phyloP scores from a whole-genome alignment of 768 basidiomycete species.

The Suillus plorans region DNA sequence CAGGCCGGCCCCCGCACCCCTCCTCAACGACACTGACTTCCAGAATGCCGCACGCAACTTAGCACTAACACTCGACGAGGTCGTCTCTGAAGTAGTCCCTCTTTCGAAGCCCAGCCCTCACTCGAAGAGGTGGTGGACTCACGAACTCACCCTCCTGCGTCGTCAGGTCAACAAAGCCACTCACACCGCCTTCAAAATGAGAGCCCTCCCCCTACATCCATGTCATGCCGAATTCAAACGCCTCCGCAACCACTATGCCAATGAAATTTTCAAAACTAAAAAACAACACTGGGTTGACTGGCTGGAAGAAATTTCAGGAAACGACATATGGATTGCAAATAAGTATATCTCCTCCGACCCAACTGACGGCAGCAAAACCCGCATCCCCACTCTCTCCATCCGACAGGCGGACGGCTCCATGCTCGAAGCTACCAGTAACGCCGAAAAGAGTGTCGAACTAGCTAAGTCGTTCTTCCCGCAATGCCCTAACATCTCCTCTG shows the following conservation, averaged over 20 bases:
- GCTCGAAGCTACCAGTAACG: background rate
- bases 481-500: fast-evolving
- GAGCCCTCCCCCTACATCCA: background rate
- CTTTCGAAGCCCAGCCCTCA: background rate
- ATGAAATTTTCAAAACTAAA: background rate
- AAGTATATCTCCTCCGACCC: background rate
- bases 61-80: background rate
- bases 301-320: constrained; percentile 8
- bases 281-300: constrained; percentile 19
- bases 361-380: background rate
- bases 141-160: background rate
- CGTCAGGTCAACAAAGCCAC: background rate
- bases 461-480: background rate
- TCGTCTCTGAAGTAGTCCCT: background rate
- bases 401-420: fast-evolving
- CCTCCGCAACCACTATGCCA: background rate
- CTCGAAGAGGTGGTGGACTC: background rate
- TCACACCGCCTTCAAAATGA: background rate
- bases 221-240: background rate
- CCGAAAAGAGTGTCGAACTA: background rate
- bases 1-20: no score
- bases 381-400: background rate
- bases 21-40: background rate
- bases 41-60: background rate
- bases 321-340: background rate